Evolutionary conservation across 2,329 filamentous ascomycete species (phyloP).

Genomic region (Chaetomium olivaceum): DNA sequence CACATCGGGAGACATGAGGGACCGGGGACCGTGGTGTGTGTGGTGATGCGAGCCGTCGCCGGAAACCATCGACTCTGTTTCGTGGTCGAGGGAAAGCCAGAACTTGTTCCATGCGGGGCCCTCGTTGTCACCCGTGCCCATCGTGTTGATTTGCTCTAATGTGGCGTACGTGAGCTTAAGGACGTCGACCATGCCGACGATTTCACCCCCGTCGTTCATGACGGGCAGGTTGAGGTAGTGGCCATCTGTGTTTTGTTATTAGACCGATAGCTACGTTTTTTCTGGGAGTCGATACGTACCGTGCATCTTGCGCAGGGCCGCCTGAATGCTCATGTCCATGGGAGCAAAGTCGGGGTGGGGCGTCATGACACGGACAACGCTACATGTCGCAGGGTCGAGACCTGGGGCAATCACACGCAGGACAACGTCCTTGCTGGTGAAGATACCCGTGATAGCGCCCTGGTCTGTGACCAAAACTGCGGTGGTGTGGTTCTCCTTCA

Average conservation of each 20-base stretch:
- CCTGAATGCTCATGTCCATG: conserved; percentile 98
- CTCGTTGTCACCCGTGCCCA: conserved; percentile 84
- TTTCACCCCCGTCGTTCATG: conserved; percentile 96
- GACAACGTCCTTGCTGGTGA: conserved; percentile 98
- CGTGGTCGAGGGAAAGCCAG: conserved; percentile 93
- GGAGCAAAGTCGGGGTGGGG: conserved; percentile 98
- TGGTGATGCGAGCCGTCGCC: conserved; percentile 80
- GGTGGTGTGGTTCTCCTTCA: conserved; percentile 99
- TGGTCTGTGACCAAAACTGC: conserved; percentile 95
- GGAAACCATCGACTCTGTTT: conserved; percentile 94
- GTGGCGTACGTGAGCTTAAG: conserved; percentile 98
- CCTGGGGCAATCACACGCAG: conserved; percentile 96
- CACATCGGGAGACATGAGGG: conserved; percentile 78
- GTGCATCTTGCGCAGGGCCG: conserved; percentile 98
- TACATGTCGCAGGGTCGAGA: conserved; percentile 90
- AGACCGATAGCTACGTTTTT: conserved; percentile 25
- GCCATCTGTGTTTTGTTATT: conserved; percentile 63
- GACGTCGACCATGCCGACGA: conserved; percentile 99
- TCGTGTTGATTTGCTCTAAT: conserved; percentile 95
- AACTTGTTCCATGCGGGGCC: conserved; percentile 99
- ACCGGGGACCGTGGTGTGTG: conserved; percentile 67
- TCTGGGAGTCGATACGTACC: conserved; percentile 55
- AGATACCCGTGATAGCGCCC: conserved; percentile 96
- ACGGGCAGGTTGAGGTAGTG: conserved; percentile 98
- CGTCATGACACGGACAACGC: conserved; percentile 98